Conservation (phyloP, 2,329 filamentous ascomycete species). For the Nothophoma quercina region DNA sequence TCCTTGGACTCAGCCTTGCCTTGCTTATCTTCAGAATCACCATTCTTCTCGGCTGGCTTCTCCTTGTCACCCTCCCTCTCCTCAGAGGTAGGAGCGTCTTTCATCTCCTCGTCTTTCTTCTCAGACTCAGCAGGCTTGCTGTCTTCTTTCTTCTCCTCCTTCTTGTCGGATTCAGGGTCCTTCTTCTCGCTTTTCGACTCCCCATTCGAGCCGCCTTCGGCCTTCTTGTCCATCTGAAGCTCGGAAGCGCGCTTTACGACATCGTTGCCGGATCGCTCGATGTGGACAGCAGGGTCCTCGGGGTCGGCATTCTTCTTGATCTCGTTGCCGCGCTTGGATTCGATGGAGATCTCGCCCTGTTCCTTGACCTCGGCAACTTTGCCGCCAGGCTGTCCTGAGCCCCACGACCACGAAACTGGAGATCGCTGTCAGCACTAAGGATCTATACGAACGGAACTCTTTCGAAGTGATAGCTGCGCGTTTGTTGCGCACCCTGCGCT, state of each 20-base stretch:
- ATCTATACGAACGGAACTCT: background rate
- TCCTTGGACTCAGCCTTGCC: slow-evolving; percentile 30
- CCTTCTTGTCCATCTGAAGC: slow-evolving; percentile 62
- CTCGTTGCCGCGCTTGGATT: slow-evolving; percentile 68
- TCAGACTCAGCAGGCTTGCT: slow-evolving; percentile 38
- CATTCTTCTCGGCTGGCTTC: slow-evolving; percentile 36
- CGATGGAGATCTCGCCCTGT: slow-evolving; percentile 66
- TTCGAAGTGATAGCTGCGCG: slow-evolving; percentile 29
- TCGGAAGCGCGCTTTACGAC: slow-evolving; percentile 70
- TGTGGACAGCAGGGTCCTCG: slow-evolving; percentile 67
- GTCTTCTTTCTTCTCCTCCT: slow-evolving; percentile 37
- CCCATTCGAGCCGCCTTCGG: slow-evolving; percentile 46
- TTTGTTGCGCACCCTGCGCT: slow-evolving; percentile 15
- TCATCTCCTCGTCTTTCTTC: slow-evolving; percentile 49
- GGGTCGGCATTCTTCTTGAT: slow-evolving; percentile 69
- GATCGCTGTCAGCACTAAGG: background rate
- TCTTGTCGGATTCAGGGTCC: slow-evolving; percentile 41
- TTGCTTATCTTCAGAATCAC: slow-evolving; percentile 39
- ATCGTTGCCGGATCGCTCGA: slow-evolving; percentile 68
- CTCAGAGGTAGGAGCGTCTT: slow-evolving; percentile 35
- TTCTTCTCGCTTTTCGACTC: slow-evolving; percentile 37
- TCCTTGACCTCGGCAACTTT: slow-evolving; percentile 65
- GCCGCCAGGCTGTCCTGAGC: slow-evolving; percentile 62
- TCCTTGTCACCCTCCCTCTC: slow-evolving; percentile 41
- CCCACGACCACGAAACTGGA: slow-evolving; percentile 71